A percentile compares a stretch with the other conserved stretches of the same genome.
These are phyloP conservation scores for Simmondsia chinensis DNA, from an alignment of 148 eudicot species.

Conservation along the genomic window DNA sequence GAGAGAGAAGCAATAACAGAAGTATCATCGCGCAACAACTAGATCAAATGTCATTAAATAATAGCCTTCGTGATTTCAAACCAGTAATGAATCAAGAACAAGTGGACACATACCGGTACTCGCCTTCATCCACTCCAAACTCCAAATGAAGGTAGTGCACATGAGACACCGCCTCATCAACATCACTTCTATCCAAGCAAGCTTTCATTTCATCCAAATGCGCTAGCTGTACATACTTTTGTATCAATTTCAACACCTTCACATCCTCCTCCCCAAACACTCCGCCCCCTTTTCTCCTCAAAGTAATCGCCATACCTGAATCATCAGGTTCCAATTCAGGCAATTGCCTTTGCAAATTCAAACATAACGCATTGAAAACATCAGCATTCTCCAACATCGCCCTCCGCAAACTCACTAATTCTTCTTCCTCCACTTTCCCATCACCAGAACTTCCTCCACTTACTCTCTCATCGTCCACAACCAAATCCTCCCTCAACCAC, in stretches of 20 bases:
- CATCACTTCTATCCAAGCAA: conserved; percentile 34
- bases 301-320: conserved; percentile 43
- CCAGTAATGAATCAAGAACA: background rate
- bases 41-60: no score
- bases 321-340: conserved; percentile 23
- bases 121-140: conserved; percentile 50
- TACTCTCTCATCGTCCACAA: conserved; percentile 19
- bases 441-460: conserved; percentile 6
- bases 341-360: conserved; percentile 51
- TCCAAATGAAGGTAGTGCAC: conserved; percentile 59
- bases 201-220: conserved; percentile 76
- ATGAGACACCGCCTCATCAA: conserved; percentile 45
- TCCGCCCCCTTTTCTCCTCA: conserved; percentile 26
- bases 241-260: conserved; percentile 43
- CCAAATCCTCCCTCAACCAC: conserved; percentile 53
- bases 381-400: conserved; percentile 56
- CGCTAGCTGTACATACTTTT: conserved; percentile 43
- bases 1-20: background rate
- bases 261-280: conserved; percentile 39
- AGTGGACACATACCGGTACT: conserved; percentile 52
- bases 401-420: conserved; percentile 43
- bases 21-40: background rate
- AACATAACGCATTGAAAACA: conserved; percentile 54
- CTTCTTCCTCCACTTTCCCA: conserved; percentile 49
- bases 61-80: no score